phyloP scores from a whole-genome alignment of 2,329 filamentous ascomycete species.

The Didymella segeticola region DNA sequence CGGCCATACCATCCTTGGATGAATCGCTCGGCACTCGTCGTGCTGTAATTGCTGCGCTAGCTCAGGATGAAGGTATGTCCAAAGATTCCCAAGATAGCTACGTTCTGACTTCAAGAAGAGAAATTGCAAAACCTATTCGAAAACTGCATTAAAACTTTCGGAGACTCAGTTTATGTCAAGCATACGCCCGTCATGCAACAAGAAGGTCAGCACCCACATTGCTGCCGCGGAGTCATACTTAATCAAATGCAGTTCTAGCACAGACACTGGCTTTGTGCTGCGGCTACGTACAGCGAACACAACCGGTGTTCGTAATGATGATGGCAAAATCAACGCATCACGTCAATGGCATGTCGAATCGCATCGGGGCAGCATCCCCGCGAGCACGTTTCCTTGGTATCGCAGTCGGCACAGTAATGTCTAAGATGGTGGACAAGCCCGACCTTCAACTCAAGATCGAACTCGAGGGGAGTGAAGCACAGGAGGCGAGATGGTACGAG shows the following conservation, averaged over 20 bases:
- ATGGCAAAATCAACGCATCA: conserved; percentile 76
- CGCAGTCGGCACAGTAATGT: conserved; percentile 78
- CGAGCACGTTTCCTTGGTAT: conserved; percentile 86
- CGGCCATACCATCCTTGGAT: conserved; percentile 41
- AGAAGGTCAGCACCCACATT: conserved; percentile 67
- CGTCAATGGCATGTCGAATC: conserved; percentile 81
- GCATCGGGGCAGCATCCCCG: conserved; percentile 76
- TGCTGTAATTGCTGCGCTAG: conserved; percentile 51
- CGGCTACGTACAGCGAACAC: conserved; percentile 73
- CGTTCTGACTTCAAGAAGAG: conserved; percentile 24
- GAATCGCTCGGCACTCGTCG: conserved; percentile 40
- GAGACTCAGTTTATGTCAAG: conserved; percentile 84
- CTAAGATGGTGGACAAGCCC: conserved; percentile 67
- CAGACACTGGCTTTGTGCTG: conserved; percentile 80
- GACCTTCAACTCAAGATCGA: conserved; percentile 82
- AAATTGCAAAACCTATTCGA: conserved; percentile 67
- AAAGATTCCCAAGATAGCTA: too few relatives aligned
- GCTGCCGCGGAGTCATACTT: conserved; percentile 22
- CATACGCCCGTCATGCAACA: conserved; percentile 86
- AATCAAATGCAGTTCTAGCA: conserved; percentile 67
- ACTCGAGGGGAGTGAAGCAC: conserved; percentile 75
- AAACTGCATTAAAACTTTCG: conserved; percentile 75
- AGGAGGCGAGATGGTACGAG: conserved; percentile 79
- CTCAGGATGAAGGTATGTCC: conserved; percentile 49
- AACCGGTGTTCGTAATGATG: conserved; percentile 70